These are phyloP conservation scores for Funneliformis mosseae DNA, from an alignment of 192 early-diverging fungal genomes.

Conservation along the genomic window DNA sequence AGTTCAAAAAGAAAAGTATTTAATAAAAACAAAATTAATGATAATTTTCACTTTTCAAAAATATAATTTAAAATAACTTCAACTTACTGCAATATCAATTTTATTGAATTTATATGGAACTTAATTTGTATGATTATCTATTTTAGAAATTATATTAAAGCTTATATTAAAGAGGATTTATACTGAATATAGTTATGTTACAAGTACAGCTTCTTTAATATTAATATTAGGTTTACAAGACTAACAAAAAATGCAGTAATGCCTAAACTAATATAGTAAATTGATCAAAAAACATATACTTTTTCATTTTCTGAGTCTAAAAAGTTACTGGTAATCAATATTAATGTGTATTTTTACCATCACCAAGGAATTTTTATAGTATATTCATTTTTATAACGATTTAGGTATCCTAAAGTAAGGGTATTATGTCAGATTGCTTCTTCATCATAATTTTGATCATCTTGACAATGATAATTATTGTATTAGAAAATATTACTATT, in stretches of 20 bases:
- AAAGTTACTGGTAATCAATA: neutral
- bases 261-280: neutral
- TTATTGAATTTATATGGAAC: slow-evolving; percentile 25
- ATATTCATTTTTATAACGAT: neutral
- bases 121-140: slow-evolving; percentile 17
- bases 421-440: neutral
- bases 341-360: neutral
- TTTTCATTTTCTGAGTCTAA: too few relatives aligned
- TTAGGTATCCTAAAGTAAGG: neutral
- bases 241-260: slow-evolving; percentile 12
- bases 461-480: neutral
- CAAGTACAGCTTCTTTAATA: neutral
- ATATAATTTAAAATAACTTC: neutral
- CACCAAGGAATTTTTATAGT: neutral
- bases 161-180: neutral
- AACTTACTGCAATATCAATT: slow-evolving; percentile 13
- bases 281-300: neutral
- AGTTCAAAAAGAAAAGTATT: neutral
- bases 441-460: neutral
- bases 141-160: neutral
- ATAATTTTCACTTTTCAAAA: neutral
- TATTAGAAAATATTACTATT: neutral
- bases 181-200: neutral
- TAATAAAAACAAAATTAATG: neutral
- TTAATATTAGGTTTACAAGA: neutral